Evolutionary conservation across 306 rosid genomes (phyloP).

Genomic region (Gleditsia sinensis): DNA sequence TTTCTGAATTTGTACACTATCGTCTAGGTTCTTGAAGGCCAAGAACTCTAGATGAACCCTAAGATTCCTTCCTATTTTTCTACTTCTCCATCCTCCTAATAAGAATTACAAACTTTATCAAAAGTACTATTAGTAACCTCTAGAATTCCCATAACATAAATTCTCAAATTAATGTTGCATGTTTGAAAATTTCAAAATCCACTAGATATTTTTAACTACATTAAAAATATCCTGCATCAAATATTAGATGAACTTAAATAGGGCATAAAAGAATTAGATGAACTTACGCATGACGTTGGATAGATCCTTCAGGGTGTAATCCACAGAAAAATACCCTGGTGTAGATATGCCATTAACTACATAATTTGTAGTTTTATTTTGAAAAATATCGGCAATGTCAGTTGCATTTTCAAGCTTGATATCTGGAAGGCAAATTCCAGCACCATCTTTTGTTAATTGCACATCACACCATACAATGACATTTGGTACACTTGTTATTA

Average conservation of each 20-base stretch:
- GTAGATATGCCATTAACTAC: constrained; percentile 34
- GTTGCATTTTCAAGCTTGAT: constrained; percentile 57
- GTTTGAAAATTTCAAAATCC: too few relatives aligned
- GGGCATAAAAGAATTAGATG: background rate
- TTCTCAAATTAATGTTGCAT: too few relatives aligned
- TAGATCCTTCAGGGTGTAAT: constrained; percentile 35
- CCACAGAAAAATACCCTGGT: constrained; percentile 45
- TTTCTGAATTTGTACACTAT: background rate
- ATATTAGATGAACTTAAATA: background rate
- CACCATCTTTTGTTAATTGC: constrained; percentile 76
- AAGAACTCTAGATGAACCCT: background rate
- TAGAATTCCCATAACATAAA: background rate
- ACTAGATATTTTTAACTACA: background rate
- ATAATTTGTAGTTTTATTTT: constrained; percentile 27
- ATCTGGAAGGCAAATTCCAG: constrained; percentile 71
- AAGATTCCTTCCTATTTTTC: background rate
- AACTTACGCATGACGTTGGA: constrained; percentile 25
- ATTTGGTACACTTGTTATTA: background rate
- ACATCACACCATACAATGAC: constrained; percentile 78
- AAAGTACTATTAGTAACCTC: background rate
- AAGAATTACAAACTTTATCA: background rate
- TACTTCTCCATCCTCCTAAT: background rate
- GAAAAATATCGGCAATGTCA: background rate
- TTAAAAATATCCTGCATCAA: background rate
- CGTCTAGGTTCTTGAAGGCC: background rate